phyloP scores from a whole-genome alignment of 257 asterid species.

The Petrea volubilis region DNA sequence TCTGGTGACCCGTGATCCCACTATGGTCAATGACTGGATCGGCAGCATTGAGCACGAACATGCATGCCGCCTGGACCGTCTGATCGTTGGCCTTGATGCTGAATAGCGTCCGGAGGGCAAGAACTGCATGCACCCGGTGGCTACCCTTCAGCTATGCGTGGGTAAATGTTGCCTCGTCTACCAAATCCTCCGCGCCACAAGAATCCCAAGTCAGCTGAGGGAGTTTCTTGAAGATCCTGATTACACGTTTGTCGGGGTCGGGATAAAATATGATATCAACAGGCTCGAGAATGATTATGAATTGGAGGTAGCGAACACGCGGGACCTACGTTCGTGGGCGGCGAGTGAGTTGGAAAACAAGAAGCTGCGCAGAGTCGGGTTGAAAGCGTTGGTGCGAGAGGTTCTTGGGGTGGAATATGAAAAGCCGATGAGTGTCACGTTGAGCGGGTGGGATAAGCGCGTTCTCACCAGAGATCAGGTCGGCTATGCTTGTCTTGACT shows the following conservation, averaged over 20 bases:
- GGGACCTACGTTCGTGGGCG: constrained; percentile 37
- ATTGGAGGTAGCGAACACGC: constrained; percentile 1
- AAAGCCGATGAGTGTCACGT: constrained; percentile 5
- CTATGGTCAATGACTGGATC: constrained; percentile 15
- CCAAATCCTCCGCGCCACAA: constrained; percentile 20
- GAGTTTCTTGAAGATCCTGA: constrained; percentile 22
- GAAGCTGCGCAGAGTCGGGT: not conserved
- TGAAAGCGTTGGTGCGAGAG: constrained; percentile 23
- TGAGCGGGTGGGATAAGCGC: constrained; percentile 32
- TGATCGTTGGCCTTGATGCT: constrained; percentile 25
- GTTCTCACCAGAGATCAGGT: constrained; percentile 25
- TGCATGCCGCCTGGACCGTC: constrained; percentile 2
- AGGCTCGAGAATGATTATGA: constrained; percentile 17
- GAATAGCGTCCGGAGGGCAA: constrained; percentile 39
- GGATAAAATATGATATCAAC: constrained; percentile 15
- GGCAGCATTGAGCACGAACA: not conserved
- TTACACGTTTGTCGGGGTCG: constrained; percentile 34
- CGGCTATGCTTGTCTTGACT: constrained; percentile 34
- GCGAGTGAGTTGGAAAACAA: not conserved
- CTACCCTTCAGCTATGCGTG: constrained; percentile 31
- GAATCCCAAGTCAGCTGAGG: constrained; percentile 9
- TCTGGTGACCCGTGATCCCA: constrained; percentile 21
- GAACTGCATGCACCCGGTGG: not conserved
- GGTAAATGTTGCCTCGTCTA: constrained; percentile 27
- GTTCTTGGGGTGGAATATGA: constrained; percentile 21